phyloP scores from a whole-genome alignment of 2,329 filamentous ascomycete genomes.

The Biscogniauxia mediterranea region DNA sequence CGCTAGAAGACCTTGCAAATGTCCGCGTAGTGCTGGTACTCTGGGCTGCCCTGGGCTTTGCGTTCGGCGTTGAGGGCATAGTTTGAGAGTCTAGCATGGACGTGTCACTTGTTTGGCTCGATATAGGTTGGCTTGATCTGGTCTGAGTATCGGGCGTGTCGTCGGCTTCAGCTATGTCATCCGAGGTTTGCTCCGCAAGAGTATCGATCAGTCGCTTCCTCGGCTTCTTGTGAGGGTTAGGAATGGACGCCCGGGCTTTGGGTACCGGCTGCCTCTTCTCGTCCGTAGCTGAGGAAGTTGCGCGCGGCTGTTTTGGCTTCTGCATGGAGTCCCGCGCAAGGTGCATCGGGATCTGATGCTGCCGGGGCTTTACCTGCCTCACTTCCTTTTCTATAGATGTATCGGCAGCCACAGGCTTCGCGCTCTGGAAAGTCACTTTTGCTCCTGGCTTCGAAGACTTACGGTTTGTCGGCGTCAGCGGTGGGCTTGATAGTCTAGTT shows the following conservation, averaged over 20 bases:
- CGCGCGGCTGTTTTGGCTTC: slow-evolving; percentile 13
- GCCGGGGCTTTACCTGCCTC: slow-evolving; percentile 11
- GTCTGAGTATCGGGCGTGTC: slow-evolving; percentile 16
- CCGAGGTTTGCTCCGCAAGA: slow-evolving; percentile 28
- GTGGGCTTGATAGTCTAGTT: slow-evolving; percentile 30
- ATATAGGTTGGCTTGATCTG: slow-evolving; percentile 17
- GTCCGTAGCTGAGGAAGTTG: slow-evolving; percentile 5
- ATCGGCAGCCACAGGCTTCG: slow-evolving; percentile 1
- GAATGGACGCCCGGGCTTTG: slow-evolving; percentile 5
- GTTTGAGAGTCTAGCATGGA: slow-evolving; percentile 22
- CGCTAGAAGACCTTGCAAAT: slow-evolving; percentile 30
- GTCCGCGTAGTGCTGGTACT: slow-evolving; percentile 22
- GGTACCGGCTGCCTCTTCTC: slow-evolving; percentile 11
- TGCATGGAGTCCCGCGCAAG: slow-evolving; percentile 19
- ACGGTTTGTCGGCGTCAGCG: slow-evolving; percentile 27
- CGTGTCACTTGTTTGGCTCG: slow-evolving; percentile 21
- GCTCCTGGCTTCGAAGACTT: slow-evolving; percentile 6
- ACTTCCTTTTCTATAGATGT: slow-evolving; percentile 3
- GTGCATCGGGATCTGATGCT: slow-evolving; percentile 31
- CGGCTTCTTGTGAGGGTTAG: slow-evolving; percentile 20
- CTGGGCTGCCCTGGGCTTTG: slow-evolving; percentile 19
- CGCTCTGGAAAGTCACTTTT: slow-evolving; percentile 2
- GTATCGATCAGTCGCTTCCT: slow-evolving; percentile 32
- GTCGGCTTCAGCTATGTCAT: slow-evolving; percentile 19
- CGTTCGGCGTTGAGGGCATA: slow-evolving; percentile 24